phyloP scores from a whole-genome alignment of 176 grass and related monocot species.

The Aegilops umbellulata region DNA sequence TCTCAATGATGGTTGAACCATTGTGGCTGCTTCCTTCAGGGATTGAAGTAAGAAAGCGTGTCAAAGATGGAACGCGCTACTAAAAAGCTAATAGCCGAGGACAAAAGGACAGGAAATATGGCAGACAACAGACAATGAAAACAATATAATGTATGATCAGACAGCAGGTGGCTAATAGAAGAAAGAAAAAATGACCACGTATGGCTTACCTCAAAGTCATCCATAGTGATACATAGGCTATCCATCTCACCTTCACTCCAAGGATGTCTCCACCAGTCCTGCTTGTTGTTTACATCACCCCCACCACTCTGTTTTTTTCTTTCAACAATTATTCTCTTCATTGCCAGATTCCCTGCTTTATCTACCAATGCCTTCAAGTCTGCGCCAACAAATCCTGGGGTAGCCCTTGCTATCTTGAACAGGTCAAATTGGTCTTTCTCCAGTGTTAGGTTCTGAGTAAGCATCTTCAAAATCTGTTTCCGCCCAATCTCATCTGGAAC shows the following conservation, averaged over 20 bases:
- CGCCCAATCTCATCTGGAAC: slow-evolving; percentile 89
- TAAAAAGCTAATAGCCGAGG: neutral
- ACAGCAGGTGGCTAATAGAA: neutral
- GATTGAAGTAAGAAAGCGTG: neutral
- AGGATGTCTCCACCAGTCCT: slow-evolving; percentile 90
- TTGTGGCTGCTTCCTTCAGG: slow-evolving; percentile 74
- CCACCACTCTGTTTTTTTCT: slow-evolving; percentile 43
- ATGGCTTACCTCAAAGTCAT: slow-evolving; percentile 74
- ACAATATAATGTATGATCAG: neutral
- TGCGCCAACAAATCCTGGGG: slow-evolving; percentile 96
- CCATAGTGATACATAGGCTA: slow-evolving; percentile 72
- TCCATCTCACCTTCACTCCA: slow-evolving; percentile 69
- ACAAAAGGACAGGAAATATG: neutral
- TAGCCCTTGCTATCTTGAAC: slow-evolving; percentile 84
- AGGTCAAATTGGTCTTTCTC: slow-evolving; percentile 75
- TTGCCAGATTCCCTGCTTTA: slow-evolving; percentile 94
- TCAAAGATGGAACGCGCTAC: slow-evolving; percentile 6
- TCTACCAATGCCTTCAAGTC: slow-evolving; percentile 83
- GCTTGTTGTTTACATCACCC: slow-evolving; percentile 15
- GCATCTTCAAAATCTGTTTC: slow-evolving; percentile 70
- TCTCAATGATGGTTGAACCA: slow-evolving; percentile 95
- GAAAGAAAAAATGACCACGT: neutral
- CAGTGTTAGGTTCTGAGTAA: slow-evolving; percentile 66
- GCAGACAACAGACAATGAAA: neutral
- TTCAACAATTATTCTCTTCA: slow-evolving; percentile 84